Evolutionary conservation across 495 filamentous ascomycete species (phyloP).

Genomic region (Poronia punctata): DNA sequence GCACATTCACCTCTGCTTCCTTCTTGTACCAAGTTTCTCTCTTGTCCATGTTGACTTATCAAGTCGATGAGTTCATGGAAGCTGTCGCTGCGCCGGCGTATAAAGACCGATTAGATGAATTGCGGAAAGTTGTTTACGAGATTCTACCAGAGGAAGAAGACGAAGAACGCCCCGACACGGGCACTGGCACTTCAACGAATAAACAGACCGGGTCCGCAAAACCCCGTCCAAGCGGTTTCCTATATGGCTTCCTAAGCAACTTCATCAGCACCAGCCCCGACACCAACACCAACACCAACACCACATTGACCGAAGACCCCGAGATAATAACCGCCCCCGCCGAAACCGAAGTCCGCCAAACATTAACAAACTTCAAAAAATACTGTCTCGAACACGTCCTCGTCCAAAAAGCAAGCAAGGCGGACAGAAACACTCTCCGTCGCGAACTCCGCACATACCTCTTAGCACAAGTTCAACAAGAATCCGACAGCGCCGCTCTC

Average conservation of each 20-base stretch:
- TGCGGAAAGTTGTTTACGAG: conserved; percentile 2
- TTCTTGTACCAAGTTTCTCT: conserved; percentile 35
- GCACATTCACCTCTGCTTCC: conserved; percentile 5
- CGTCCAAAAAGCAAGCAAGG: neutral
- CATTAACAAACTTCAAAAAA: conserved; percentile 9
- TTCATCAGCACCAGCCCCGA: conserved; percentile 1
- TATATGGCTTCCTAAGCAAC: too few species aligned
- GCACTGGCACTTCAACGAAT: too few species aligned
- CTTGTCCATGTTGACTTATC: conserved; percentile 31
- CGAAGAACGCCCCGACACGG: too few species aligned
- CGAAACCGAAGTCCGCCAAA: conserved; percentile 1
- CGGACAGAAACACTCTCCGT: conserved; percentile 2
- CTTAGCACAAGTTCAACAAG: conserved; percentile 20
- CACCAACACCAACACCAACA: neutral
- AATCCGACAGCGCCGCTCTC: conserved; percentile 16
- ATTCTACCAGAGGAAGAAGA: conserved; percentile 2
- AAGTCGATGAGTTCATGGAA: conserved; percentile 37
- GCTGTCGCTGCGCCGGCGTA: conserved; percentile 16
- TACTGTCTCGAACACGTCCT: conserved; percentile 10
- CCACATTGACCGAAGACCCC: neutral
- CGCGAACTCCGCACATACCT: conserved; percentile 20
- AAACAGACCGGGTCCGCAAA: too few species aligned
- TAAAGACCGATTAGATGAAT: neutral
- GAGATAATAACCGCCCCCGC: neutral
- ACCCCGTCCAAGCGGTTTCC: too few species aligned